A percentile compares a stretch with the other conserved stretches of the same genome.
Evolutionary conservation across 2,329 filamentous ascomycete species (phyloP).

Genomic region (Dactylellina haptotyla): DNA sequence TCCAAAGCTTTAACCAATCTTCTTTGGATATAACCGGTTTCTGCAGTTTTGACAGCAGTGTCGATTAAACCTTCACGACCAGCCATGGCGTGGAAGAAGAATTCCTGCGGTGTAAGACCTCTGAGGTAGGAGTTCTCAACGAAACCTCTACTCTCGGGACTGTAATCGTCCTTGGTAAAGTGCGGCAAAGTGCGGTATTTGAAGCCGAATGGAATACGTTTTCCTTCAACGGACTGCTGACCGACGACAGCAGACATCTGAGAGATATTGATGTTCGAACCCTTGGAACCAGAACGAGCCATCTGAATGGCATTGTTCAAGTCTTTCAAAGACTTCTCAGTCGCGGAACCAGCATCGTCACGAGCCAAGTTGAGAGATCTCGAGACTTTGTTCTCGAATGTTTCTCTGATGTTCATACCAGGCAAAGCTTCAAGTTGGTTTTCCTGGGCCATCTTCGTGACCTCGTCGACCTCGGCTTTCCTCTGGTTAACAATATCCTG

Average conservation of each 20-base stretch:
- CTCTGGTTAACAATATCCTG: constrained; percentile 81
- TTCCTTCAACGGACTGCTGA: constrained; percentile 97
- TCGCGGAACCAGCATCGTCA: constrained; percentile 93
- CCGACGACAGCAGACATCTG: constrained; percentile 99
- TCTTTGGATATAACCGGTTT: constrained; percentile 98
- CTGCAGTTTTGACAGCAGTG: constrained; percentile 98
- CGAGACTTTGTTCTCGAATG: constrained; percentile 96
- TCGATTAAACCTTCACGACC: constrained; percentile 99
- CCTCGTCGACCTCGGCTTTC: constrained; percentile 80
- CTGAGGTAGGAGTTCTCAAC: constrained; percentile 98
- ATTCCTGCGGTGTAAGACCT: constrained; percentile 92
- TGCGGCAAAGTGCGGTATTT: constrained; percentile 97
- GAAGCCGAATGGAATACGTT: constrained; percentile 98
- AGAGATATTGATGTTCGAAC: constrained; percentile 98
- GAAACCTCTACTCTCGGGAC: constrained; percentile 93
- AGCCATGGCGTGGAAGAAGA: constrained; percentile 99
- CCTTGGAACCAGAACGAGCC: constrained; percentile 96
- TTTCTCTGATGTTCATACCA: constrained; percentile 98
- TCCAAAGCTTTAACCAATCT: constrained; percentile 97
- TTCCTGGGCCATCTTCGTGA: constrained; percentile 81
- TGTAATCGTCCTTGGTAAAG: constrained; percentile 99
- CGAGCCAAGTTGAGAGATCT: constrained; percentile 93
- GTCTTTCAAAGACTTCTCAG: constrained; percentile 91
- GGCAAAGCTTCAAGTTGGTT: constrained; percentile 91
- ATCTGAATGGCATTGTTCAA: constrained; percentile 96